Conservation (phyloP, 163 green algal genomes). For the Scenedesmus sp. region DNA sequence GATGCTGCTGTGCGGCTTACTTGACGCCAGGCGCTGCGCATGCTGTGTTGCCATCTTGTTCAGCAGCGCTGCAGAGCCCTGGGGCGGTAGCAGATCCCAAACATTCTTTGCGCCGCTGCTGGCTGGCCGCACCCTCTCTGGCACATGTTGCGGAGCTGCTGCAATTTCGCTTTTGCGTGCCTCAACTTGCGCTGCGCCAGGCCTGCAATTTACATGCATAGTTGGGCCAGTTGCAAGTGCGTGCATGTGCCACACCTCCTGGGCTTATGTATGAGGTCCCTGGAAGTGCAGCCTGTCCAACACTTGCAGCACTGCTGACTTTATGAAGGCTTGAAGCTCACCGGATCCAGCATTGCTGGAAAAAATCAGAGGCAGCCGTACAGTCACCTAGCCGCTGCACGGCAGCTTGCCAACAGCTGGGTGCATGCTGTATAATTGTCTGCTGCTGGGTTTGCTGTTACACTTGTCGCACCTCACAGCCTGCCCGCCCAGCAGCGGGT, state of each 20-base stretch:
- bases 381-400: background rate
- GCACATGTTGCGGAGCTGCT: background rate
- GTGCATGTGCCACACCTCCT: too few species aligned
- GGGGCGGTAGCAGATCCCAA: constrained; percentile 23
- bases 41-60: constrained; percentile 6
- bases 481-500: constrained; percentile 26
- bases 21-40: background rate
- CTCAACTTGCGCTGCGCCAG: background rate
- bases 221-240: background rate
- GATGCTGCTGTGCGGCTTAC: background rate
- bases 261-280: too few species aligned
- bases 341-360: too few species aligned
- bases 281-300: background rate
- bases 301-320: background rate
- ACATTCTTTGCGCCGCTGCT: constrained; percentile 39
- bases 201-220: background rate
- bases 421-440: background rate
- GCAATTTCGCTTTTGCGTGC: background rate
- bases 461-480: constrained; percentile 2
- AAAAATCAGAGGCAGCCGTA: too few species aligned
- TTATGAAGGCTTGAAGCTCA: too few species aligned
- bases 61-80: background rate
- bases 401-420: background rate
- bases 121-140: constrained; percentile 25
- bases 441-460: background rate